Percentiles rank a stretch among this genome's conserved stretches.
Evolutionary conservation across 2,329 filamentous ascomycete species (phyloP).

Genomic region (Orbilia javanica): DNA sequence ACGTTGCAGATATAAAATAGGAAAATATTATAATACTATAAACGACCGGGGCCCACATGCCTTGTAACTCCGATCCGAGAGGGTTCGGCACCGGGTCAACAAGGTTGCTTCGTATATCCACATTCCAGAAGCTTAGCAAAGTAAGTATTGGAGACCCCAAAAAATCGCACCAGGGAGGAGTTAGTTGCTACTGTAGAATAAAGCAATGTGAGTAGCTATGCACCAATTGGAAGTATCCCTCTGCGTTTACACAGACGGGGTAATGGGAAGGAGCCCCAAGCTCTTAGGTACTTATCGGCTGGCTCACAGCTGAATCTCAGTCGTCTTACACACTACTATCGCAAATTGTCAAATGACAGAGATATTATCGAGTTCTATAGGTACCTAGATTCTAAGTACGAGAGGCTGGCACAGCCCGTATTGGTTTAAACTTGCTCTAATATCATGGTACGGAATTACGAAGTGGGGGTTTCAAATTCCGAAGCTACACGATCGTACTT

Average conservation of each 20-base stretch:
- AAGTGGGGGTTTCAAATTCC: constrained; percentile 38
- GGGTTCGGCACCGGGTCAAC: neutral
- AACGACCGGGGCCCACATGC: neutral
- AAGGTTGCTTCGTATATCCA: constrained; percentile 9
- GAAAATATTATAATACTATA: constrained; percentile 10
- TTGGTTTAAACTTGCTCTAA: neutral
- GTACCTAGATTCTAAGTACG: too few relatives aligned
- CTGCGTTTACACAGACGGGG: neutral
- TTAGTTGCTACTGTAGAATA: neutral
- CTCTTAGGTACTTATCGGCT: constrained; percentile 6
- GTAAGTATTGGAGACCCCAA: neutral
- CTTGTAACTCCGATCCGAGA: constrained; percentile 18
- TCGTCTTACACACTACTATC: constrained; percentile 15
- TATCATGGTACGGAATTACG: constrained; percentile 39
- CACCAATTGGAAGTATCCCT: neutral
- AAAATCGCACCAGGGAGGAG: neutral
- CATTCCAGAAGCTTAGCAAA: constrained; percentile 6
- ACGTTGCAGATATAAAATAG: constrained; percentile 29
- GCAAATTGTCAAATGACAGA: neutral
- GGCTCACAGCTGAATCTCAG: constrained; percentile 4
- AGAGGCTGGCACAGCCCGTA: constrained; percentile 22
- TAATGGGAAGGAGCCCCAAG: neutral
- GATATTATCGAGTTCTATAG: constrained; percentile 29
- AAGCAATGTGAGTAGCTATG: neutral
- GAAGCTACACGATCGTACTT: neutral